Percentiles rank a stretch among this genome's conserved stretches.
Evolutionary conservation across 371 early-diverging fungal genomes (phyloP).

Genomic region (Caulochytrium protostelioides): DNA sequence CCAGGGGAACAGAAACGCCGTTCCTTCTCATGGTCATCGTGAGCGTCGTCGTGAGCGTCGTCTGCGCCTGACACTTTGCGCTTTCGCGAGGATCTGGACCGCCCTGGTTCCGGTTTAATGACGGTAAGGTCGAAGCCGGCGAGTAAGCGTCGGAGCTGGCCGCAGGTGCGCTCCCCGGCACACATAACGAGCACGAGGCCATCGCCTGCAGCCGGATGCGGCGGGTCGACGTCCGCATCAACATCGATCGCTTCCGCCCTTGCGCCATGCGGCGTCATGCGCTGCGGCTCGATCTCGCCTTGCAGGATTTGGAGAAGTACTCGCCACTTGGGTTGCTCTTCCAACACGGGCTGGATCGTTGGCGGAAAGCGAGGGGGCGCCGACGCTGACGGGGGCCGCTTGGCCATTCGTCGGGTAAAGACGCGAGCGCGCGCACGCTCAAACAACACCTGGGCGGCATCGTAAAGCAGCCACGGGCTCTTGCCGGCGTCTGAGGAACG

Average conservation of each 20-base stretch:
- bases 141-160: constrained; percentile 30
- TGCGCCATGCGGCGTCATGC: constrained; percentile 8
- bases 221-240: too few species aligned
- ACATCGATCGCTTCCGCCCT: too few species aligned
- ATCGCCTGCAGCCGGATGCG: too few species aligned
- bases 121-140: constrained; percentile 4
- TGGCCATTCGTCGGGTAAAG: constrained; percentile 11
- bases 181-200: constrained; percentile 43
- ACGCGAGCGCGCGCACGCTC: constrained; percentile 37
- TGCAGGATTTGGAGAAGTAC: constrained; percentile 39
- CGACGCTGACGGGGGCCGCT: background rate
- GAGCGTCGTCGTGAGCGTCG: background rate
- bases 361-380: constrained; percentile 22
- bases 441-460: constrained; percentile 59
- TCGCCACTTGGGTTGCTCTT: constrained; percentile 83
- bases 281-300: constrained; percentile 44
- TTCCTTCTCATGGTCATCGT: background rate
- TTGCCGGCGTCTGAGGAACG: constrained; percentile 7
- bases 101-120: constrained; percentile 4
- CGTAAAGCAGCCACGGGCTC: constrained; percentile 56
- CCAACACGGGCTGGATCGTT: constrained; percentile 43
- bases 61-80: background rate
- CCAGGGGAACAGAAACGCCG: constrained; percentile 5
- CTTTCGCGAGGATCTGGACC: too few species aligned
- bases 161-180: constrained; percentile 39